Evolutionary conservation across 1,284 basidiomycete species (phyloP), one percentile per base, ranked within the genome.

Genomic region (Austropuccinia psidii): DNA sequence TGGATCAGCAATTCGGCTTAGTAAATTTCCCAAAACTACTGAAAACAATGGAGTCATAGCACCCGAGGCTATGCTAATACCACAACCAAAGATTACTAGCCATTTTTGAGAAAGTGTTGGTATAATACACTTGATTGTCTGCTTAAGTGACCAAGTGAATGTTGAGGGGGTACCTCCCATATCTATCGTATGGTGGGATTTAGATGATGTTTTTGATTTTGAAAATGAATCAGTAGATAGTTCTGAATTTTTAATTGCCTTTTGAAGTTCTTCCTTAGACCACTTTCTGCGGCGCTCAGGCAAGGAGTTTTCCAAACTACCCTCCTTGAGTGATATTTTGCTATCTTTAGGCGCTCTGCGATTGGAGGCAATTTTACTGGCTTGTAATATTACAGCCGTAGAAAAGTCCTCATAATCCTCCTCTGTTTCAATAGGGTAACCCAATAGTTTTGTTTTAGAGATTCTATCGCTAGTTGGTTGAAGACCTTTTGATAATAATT

Each of bases 21-120:
- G 85, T 31, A 98, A 85, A 37, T 86, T 85, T 13, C 92, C 90
- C 75, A 98, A 87, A 76, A 93, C 85, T 83, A 85, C 92, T 0
- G 94, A 94, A 84, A 98, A 98, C 54, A 95, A 77, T 0, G 95
- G 95, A 0, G 91, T 95, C 83, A 90, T 87, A 0, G 89, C 85
- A 29, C 94, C 94, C 75, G 87, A 89, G 39, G 85, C 80, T 39
- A 93, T 76, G 69, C 87, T 87, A 39, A 86, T 79, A 73, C 87
- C 0, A 19, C 94, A 81, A 5, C 92, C 93, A 58, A 90, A 47
- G 75, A 87, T 75, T 70, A 96, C 80, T 27, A 90, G 74, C 1
- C 83, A 83, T 78, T 95, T 96, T 79, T 85, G 81, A 0, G 93
- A 91, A 19, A 96, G 82, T 0, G 87, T 87, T 0, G 88, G 88